phyloP scores from a whole-genome alignment of 306 rosid genomes.

The Coriaria nepalensis region DNA sequence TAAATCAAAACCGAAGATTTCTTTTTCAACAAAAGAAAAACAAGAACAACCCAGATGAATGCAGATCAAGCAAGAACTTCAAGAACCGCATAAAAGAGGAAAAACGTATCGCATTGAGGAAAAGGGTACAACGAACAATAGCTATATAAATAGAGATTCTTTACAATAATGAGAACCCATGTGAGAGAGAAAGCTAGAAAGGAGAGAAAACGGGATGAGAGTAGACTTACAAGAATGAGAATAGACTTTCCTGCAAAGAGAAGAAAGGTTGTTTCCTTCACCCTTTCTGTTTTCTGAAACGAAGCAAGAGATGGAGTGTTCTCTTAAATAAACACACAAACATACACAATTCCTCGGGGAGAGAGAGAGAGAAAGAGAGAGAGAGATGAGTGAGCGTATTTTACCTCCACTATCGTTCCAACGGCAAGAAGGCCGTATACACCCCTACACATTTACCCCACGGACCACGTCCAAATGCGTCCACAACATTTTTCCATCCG shows the following conservation, averaged over 20 bases:
- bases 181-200: slow-evolving; percentile 2
- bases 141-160: slow-evolving; percentile 1
- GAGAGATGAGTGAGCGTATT: too few species aligned
- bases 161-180: slow-evolving; percentile 1
- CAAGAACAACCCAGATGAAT: background rate
- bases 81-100: slow-evolving; percentile 6
- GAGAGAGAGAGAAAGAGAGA: too few species aligned
- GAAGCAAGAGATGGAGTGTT: slow-evolving; percentile 62
- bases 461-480: too few species aligned
- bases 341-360: background rate
- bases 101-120: background rate
- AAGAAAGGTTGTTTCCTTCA: slow-evolving; percentile 24
- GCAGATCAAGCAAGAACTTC: too few species aligned
- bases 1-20: background rate
- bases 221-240: slow-evolving; percentile 23
- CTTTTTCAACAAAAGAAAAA: background rate
- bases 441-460: too few species aligned
- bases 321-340: slow-evolving; percentile 1
- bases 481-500: too few species aligned
- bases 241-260: slow-evolving; percentile 24
- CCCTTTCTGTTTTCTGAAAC: slow-evolving; percentile 15
- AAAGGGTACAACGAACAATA: background rate
- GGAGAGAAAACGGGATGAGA: slow-evolving; percentile 6
- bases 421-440: too few species aligned
- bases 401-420: too few species aligned